These are phyloP conservation scores for Xylariaceae sp. DNA, from an alignment of 2,329 filamentous ascomycete genomes.

Conservation along the genomic window DNA sequence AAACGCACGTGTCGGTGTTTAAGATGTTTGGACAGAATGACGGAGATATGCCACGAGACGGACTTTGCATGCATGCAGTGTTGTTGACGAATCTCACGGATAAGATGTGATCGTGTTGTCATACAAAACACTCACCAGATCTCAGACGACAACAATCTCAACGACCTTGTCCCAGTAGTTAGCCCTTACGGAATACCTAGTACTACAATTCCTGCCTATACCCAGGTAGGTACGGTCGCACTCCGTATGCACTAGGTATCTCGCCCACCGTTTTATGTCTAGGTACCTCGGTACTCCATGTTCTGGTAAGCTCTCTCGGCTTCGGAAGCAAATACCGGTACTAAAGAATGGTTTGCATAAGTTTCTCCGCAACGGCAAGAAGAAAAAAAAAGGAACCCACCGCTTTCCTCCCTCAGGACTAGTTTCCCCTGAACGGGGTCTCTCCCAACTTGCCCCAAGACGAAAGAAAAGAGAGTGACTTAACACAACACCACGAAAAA, in stretches of 20 bases:
- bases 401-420: background rate
- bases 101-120: constrained; percentile 13
- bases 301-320: background rate
- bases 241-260: background rate
- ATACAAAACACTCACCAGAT: background rate
- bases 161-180: no score
- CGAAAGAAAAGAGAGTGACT: background rate
- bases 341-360: constrained; percentile 1
- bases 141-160: no score
- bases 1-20: background rate
- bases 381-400: background rate
- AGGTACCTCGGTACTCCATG: background rate
- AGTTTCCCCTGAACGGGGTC: background rate
- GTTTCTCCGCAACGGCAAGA: background rate
- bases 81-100: background rate
- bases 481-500: no score
- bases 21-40: background rate
- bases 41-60: background rate
- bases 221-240: background rate
- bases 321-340: background rate
- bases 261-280: background rate
- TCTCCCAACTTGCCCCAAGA: no score
- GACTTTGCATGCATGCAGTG: background rate
- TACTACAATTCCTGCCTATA: no score
- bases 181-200: no score